Evolutionary conservation across 2,329 filamentous ascomycete species (phyloP).

Genomic region (Fusarium cyanostomum): DNA sequence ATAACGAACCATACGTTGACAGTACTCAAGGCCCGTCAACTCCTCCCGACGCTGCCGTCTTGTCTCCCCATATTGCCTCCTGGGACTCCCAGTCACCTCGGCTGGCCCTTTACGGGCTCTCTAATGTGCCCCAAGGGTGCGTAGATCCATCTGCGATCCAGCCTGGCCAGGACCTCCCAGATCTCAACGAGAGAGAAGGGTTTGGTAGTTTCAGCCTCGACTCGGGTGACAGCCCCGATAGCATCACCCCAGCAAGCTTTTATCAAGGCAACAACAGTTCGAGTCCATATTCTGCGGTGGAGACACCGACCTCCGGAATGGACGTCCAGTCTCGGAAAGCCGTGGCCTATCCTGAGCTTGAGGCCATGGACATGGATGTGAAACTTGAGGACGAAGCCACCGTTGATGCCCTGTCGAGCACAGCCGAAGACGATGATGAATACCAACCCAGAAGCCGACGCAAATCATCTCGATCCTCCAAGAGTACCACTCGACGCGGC

Average conservation of each 20-base stretch:
- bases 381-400: neutral
- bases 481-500: conserved; percentile 14
- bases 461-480: conserved; percentile 7
- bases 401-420: neutral
- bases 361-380: conserved; percentile 5
- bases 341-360: conserved; percentile 22
- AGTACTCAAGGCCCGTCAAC: conserved; percentile 30
- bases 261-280: neutral
- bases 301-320: neutral
- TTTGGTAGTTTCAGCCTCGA: conserved; percentile 10
- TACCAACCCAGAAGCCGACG: conserved; percentile 7
- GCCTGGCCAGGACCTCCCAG: conserved; percentile 4
- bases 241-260: neutral
- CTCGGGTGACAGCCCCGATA: neutral
- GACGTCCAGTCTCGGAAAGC: neutral
- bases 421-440: conserved; percentile 1
- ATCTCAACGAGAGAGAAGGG: neutral
- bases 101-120: conserved; percentile 20
- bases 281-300: neutral
- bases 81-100: conserved; percentile 22
- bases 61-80: conserved; percentile 17
- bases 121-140: conserved; percentile 14
- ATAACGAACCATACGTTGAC: conserved; percentile 27
- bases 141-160: conserved; percentile 33
- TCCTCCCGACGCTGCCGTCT: conserved; percentile 22